Evolutionary conservation across 2,329 filamentous ascomycete species (phyloP), one percentile per base, ranked within the genome.

Genomic region (Talaromyces albobiverticillius): DNA sequence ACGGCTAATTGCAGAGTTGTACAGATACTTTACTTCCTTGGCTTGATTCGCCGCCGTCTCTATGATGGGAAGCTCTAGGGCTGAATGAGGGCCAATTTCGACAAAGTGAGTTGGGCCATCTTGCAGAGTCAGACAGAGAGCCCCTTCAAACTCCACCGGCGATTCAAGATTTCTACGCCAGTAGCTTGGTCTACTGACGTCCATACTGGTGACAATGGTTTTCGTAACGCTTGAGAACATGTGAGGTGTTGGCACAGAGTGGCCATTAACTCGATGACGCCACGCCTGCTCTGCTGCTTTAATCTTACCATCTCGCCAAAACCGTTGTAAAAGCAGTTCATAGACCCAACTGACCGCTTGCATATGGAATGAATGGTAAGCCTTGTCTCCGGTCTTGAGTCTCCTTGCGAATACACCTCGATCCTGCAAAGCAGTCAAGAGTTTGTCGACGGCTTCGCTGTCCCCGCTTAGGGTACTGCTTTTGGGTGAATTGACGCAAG

Each of bases 341-440:
- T 68, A 68, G 9, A 63, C 55, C 9, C 70, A 0, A 79, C 61
- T 42, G 54, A 57, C 31, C 51, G 57, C 20, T 59, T 62, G 55
- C 73, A 77, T 72, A 43, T 75, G 71, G n/a, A 64, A 16, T 16
- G 66, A 69, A 50, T 70, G 64, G 55, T 69, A 69, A 1, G 65
- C 66, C 4, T 46, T 26, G n/a, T 16, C 41, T 34, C 57, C 64
- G 20, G 26, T 36, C 22, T 29, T 22, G 14, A 43, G 32, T 57
- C 49, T 14, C 34, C 26, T 25, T 14, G 51, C 40, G 23, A 53
- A 53, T 11, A 46, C 23, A 14, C 9, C n/a, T 5, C 22, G n/a
- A 29, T 56, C 45, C n/a, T 63, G 58, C 9, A 69, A 32, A 4
- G 20, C 29, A 10, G 6, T 13, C 7, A 26, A 11, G n/a, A 53